These are phyloP conservation scores for Clitoria ternatea DNA, from an alignment of 306 rosid species.

Conservation along the genomic window DNA sequence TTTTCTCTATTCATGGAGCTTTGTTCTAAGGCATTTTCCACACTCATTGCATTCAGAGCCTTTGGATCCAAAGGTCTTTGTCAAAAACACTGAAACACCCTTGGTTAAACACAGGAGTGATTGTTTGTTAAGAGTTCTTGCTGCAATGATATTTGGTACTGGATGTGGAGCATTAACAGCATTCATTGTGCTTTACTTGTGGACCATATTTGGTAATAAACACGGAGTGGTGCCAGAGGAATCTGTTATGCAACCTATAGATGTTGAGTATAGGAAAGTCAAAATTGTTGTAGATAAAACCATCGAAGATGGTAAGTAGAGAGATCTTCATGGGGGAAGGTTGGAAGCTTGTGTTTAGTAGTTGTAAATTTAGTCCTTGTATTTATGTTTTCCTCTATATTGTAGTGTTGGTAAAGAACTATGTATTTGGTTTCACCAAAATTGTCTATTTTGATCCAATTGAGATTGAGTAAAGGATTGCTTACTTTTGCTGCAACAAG, in stretches of 20 bases:
- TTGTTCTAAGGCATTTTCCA: slow-evolving; percentile 51
- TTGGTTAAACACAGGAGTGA: slow-evolving; percentile 40
- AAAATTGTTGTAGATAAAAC: slow-evolving; percentile 56
- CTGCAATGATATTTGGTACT: slow-evolving; percentile 76
- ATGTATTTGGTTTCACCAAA: slow-evolving; percentile 28
- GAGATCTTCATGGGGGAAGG: slow-evolving; percentile 35
- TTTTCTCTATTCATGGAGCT: slow-evolving; percentile 70
- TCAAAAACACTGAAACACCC: slow-evolving; percentile 33
- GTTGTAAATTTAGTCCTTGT: slow-evolving; percentile 56
- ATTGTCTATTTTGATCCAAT: slow-evolving; percentile 18
- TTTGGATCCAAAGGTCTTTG: slow-evolving; percentile 57
- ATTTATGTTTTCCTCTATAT: slow-evolving; percentile 37
- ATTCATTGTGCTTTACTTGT: slow-evolving; percentile 52
- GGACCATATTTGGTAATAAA: slow-evolving; percentile 68
- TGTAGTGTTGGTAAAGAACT: slow-evolving; percentile 28
- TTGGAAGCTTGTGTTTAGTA: slow-evolving; percentile 26
- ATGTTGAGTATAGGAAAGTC: slow-evolving; percentile 67
- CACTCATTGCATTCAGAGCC: slow-evolving; percentile 88
- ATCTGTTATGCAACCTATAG: slow-evolving; percentile 44
- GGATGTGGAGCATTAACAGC: slow-evolving; percentile 85
- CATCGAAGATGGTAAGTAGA: slow-evolving; percentile 64
- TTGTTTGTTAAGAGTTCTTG: slow-evolving; percentile 50
- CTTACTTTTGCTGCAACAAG: not conserved
- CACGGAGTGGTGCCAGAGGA: slow-evolving; percentile 79
- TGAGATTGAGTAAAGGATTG: slow-evolving; percentile 25